Base-by-base conservation (phyloP, 2,329 filamentous ascomycete genomes). In the Paecilomyces dactylethromorphus region DNA sequence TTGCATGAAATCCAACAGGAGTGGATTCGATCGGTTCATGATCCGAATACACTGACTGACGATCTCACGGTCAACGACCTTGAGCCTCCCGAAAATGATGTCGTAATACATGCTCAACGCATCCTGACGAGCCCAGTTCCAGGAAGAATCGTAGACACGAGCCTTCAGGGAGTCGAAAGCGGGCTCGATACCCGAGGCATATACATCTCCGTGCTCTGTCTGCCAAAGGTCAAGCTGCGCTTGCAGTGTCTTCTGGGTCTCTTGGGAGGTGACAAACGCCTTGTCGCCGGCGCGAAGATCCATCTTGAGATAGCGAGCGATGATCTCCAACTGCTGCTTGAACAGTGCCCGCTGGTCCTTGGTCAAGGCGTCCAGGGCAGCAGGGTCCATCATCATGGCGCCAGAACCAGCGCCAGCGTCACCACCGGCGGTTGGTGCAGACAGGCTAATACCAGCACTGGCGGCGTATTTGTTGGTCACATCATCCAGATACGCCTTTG, bases 371-470 rank as follows among this genome's bases (percentile, higher is more conserved):
- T 99, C 94, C 64, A 99, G 88, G 56, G 94, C 94, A 45, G 93
- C 94, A 8, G 94, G 94, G 70, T 99, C 94, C 92, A 99, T 97
- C 91, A 99, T 96, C 94, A 99, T 97, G 72, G 92, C 93, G 58
- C 82, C 84, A 59, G 82, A 85, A 61, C 84, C 89, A 58, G 82
- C 88, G 57, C 86, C 89, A 61, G 84, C 84, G 63, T 91, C 91
- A 61, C 87, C 88, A 56, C 88, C 85, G 26, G 90, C 84, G 21
- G 80, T 71, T 29, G 89, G 87, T 6, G 89, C 86, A 4, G 92
- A 88, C 60, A 99, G 79, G 74, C 82, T 95, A 75, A 99, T 87
- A 61, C 94, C 94, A 53, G 90, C 88, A 62, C 85, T 87, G 29
- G 86, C 78, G 55, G 94, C 93, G 73, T 97, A 97, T 74, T 96